These are phyloP conservation scores for Acorus gramineus DNA, from an alignment of 106 monocot species.

Conservation along the genomic window DNA sequence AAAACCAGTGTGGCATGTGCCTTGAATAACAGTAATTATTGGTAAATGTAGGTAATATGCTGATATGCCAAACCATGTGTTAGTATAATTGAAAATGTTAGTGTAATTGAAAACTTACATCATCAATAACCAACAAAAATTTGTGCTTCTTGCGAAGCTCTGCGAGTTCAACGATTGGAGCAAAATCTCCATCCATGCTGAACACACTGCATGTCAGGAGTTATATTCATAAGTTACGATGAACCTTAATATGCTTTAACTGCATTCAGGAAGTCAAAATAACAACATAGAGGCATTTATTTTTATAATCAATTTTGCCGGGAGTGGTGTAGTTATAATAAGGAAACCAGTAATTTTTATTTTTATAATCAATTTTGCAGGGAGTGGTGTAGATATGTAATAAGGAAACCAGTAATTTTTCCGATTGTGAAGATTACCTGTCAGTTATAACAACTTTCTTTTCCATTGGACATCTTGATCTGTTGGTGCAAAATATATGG, in stretches of 20 bases:
- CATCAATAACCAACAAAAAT: conserved; percentile 87
- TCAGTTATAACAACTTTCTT: conserved; percentile 92
- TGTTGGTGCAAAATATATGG: conserved; percentile 19
- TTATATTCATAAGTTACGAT: background rate
- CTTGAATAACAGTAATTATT: conserved; percentile 17
- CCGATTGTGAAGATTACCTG: conserved; percentile 28
- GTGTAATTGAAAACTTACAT: conserved; percentile 32
- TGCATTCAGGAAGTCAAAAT: background rate
- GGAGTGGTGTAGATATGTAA: no score
- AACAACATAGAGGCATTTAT: background rate
- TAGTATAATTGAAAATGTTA: background rate
- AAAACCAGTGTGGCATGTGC: conserved; percentile 92
- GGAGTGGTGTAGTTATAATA: no score
- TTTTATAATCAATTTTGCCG: no score
- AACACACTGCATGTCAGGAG: conserved; percentile 56
- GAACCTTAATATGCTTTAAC: no score
- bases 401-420: no score
- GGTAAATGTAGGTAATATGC: background rate
- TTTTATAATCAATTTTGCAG: no score
- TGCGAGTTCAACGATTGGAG: conserved; percentile 58
- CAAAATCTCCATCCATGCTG: conserved; percentile 99
- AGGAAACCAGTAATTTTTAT: no score
- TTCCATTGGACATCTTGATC: conserved; percentile 52
- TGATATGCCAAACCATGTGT: background rate
- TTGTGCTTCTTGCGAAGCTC: conserved; percentile 55